Base-by-base conservation (phyloP, 164 flowering plant genomes). In the Aristolochia californica region DNA sequence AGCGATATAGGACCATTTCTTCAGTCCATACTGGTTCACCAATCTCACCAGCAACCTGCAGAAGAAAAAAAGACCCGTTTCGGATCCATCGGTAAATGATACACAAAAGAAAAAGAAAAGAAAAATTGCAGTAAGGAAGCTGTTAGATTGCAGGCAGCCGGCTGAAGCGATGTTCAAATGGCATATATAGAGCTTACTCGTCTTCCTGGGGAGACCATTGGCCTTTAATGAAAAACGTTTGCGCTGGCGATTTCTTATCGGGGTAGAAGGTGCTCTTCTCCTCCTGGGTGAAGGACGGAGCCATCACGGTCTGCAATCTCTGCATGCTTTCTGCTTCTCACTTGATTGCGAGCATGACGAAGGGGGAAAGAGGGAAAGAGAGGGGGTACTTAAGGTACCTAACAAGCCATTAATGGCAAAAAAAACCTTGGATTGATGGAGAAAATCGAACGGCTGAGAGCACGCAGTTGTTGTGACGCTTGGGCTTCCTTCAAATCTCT, bases 1-100 rank as follows among this genome's bases (percentile, higher is more conserved):
- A 21, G 81, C 77, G 20, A 81, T 75, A 4, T 55, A 43, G 13
- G 81, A 70, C 85, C 85, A 78, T 61, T 53, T 70, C 55, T 73
- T 75, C 9, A 25, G 54, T 5, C 85, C 85, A 61, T 69, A 48
- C 43, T 65, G 53, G 0, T 16, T 30, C 0, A 80, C 80, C 66
- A 75, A 66, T 14, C 54, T 62, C 53, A 56, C 54, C 57, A 82
- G 61, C 58, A 57, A 5, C 25, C 87, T 82, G 68, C 40, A 58
- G 43, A 55, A 8, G 17, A 27, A 7, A 18, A 16, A 16, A 54
- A 28, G 21, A 25, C 9, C 15, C 13, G 27, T 22, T 12, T 12
- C 8, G 11, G 14, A 55, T 38, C 13, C 1, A 23, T 5, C 9
- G 18, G 3, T 27, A 5, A 34, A 5, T 34, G 1, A 21, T 1